Evolutionary conservation across 768 basidiomycete species (phyloP).

Genomic region (Rhodotorula toruloides): DNA sequence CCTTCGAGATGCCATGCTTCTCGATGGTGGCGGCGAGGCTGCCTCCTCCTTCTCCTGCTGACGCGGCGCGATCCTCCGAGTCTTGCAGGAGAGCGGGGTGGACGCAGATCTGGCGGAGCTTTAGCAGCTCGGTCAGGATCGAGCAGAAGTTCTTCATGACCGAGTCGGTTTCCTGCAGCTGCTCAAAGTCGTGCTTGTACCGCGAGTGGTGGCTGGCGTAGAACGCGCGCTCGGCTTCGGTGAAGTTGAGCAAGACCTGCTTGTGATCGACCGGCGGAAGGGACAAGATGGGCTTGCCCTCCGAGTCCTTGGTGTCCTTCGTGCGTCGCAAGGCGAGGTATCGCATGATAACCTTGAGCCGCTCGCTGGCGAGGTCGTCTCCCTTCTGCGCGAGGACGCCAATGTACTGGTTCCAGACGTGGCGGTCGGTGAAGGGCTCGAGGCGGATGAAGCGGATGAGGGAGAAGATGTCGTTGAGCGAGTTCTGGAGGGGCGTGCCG

Average conservation of each 20-base stretch:
- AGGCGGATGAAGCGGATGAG: constrained; percentile 92
- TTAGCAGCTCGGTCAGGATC: constrained; percentile 90
- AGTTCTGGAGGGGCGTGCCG: constrained; percentile 99
- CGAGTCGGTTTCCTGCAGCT: constrained; percentile 78
- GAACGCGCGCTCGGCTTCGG: constrained; percentile 70
- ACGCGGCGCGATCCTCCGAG: constrained; percentile 45
- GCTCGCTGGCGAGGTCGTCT: constrained; percentile 71
- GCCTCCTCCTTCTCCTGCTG: constrained; percentile 49
- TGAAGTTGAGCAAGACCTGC: constrained; percentile 76
- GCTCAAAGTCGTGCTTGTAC: constrained; percentile 85
- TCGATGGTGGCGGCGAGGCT: constrained; percentile 70
- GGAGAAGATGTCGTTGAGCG: constrained; percentile 95
- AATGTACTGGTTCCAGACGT: constrained; percentile 85
- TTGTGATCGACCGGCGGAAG: constrained; percentile 88
- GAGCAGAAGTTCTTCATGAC: constrained; percentile 98
- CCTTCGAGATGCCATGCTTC: constrained; percentile 68
- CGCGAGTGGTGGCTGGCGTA: constrained; percentile 85
- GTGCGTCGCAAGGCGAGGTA: constrained; percentile 93
- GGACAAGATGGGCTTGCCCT: constrained; percentile 77
- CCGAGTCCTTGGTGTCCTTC: constrained; percentile 74
- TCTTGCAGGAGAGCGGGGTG: constrained; percentile 78
- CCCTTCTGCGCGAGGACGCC: constrained; percentile 63
- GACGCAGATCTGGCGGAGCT: constrained; percentile 95
- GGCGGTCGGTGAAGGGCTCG: constrained; percentile 87
- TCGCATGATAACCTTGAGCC: constrained; percentile 95